Conservation (phyloP, 2,329 filamentous ascomycete species). For the Sclerotiophoma versabilis region DNA sequence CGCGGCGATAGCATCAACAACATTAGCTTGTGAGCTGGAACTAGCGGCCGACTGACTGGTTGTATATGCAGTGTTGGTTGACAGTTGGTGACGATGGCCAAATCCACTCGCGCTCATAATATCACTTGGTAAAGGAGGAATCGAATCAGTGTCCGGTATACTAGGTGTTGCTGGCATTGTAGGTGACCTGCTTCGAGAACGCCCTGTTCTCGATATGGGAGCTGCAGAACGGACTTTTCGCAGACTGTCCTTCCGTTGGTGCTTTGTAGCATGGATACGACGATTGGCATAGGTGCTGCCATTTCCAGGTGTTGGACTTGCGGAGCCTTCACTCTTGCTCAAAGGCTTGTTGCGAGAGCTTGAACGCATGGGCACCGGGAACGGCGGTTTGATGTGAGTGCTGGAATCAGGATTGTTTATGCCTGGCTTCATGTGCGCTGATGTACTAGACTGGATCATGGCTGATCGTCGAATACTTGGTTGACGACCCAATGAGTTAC, state of each 20-base stretch:
- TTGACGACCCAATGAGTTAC: conserved; percentile 42
- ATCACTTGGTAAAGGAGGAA: conserved; percentile 77
- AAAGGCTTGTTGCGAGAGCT: conserved; percentile 80
- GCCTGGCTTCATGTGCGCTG: conserved; percentile 73
- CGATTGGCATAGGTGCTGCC: conserved; percentile 39
- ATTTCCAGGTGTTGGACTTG: conserved; percentile 74
- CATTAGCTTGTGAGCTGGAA: conserved; percentile 72
- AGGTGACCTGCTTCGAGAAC: conserved; percentile 58
- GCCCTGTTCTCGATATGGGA: conserved; percentile 64
- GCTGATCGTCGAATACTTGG: conserved; percentile 77
- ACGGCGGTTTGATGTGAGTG: conserved; percentile 69
- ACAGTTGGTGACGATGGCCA: conserved; percentile 64
- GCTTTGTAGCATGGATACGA: conserved; percentile 50
- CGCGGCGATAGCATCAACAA: conserved; percentile 96
- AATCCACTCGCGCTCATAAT: conserved; percentile 62
- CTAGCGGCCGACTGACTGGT: conserved; percentile 64
- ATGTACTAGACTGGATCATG: conserved; percentile 80
- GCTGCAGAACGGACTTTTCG: conserved; percentile 87
- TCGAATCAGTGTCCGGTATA: conserved; percentile 70
- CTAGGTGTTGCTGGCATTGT: conserved; percentile 73
- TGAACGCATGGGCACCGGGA: conserved; percentile 87
- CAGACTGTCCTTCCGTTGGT: conserved; percentile 65
- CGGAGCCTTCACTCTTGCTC: conserved; percentile 75
- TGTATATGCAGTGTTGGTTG: conserved; percentile 66
- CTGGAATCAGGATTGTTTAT: conserved; percentile 61